Evolutionary conservation across 1,284 basidiomycete genomes (phyloP).

Genomic region (Lignosus rhinocerotis): DNA sequence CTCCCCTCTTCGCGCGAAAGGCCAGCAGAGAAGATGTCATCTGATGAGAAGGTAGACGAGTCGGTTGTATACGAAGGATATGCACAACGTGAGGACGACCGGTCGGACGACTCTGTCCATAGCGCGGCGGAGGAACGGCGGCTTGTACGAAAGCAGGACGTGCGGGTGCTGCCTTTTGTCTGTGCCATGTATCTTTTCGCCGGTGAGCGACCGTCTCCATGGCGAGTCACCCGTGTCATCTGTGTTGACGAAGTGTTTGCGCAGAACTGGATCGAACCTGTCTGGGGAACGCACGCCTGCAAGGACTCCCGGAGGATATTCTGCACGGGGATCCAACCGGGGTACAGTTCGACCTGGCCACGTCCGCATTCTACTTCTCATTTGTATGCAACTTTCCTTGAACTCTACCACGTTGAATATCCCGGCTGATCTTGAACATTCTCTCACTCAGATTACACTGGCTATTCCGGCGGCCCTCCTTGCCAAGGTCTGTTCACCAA

Average conservation of each 20-base stretch:
- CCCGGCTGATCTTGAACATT: background rate
- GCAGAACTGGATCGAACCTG: conserved; percentile 75
- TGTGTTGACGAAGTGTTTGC: too few relatives aligned
- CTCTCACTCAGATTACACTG: conserved; percentile 54
- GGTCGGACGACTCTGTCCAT: background rate
- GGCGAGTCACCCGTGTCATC: background rate
- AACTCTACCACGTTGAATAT: background rate
- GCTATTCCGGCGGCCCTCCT: conserved; percentile 66
- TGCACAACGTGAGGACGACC: background rate
- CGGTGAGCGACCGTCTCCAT: conserved; percentile 41
- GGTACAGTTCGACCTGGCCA: conserved; percentile 69
- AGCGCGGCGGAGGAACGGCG: conserved; percentile 44
- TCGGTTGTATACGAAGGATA: background rate
- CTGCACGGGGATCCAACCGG: conserved; percentile 71
- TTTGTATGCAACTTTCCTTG: conserved; percentile 44
- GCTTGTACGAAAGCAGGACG: conserved; percentile 62
- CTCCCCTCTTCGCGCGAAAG: too few relatives aligned
- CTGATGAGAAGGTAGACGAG: background rate
- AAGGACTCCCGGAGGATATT: conserved; percentile 62
- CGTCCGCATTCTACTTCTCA: conserved; percentile 74
- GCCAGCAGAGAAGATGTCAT: background rate
- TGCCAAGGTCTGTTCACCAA: conserved; percentile 68
- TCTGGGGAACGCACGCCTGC: conserved; percentile 74
- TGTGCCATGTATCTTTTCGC: conserved; percentile 71
- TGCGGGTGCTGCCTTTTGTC: conserved; percentile 61